phyloP scores from a whole-genome alignment of 176 grass and related monocot genomes.

The Neostapfia colusana region DNA sequence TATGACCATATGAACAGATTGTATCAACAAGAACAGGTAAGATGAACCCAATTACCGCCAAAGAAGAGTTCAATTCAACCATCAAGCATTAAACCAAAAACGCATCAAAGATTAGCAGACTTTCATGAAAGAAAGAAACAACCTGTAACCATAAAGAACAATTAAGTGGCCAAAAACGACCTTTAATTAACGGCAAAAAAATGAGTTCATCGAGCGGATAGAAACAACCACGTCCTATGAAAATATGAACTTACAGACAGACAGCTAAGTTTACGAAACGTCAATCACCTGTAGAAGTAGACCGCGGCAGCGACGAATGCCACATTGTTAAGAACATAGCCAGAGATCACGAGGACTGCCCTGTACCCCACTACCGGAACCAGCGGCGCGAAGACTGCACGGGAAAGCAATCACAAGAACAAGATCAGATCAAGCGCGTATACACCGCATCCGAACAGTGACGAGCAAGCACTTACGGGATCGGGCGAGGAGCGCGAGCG shows the following conservation, averaged over 20 bases:
- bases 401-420: neutral
- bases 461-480: conserved; percentile 43
- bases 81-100: neutral
- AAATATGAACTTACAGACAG: neutral
- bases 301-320: conserved; percentile 56
- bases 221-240: neutral
- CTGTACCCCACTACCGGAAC: conserved; percentile 68
- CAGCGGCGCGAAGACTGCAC: conserved; percentile 64
- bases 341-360: conserved; percentile 64
- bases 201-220: neutral
- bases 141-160: neutral
- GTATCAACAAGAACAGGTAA: neutral
- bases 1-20: neutral
- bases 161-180: neutral
- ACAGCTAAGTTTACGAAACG: neutral
- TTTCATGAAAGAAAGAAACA: neutral
- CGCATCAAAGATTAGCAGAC: neutral
- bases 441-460: neutral
- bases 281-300: conserved; percentile 77
- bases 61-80: neutral
- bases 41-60: neutral
- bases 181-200: too few relatives aligned
- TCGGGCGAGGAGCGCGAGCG: conserved; percentile 64
- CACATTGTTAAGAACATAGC: conserved; percentile 64
- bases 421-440: conserved; percentile 37